Conservation (phyloP, 2,329 filamentous ascomycete genomes). For the Hypoxylon sp. region DNA sequence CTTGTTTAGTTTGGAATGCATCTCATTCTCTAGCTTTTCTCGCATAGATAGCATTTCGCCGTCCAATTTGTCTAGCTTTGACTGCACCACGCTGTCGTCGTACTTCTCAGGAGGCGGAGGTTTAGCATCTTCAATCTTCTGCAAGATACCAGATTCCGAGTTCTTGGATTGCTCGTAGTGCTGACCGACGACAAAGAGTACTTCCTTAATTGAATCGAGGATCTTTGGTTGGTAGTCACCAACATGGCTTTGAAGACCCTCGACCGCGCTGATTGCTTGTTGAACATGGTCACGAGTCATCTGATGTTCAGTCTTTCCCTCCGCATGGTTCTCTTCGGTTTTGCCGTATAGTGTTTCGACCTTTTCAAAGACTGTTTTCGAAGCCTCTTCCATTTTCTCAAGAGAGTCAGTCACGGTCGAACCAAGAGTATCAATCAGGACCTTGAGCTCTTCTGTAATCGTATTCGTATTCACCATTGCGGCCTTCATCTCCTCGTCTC, state of each 20-base stretch:
- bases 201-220: constrained; percentile 85
- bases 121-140: constrained; percentile 74
- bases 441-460: constrained; percentile 87
- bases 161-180: constrained; percentile 91
- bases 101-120: constrained; percentile 73
- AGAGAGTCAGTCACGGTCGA: constrained; percentile 84
- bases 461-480: constrained; percentile 81
- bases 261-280: constrained; percentile 79
- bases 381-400: constrained; percentile 89
- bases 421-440: constrained; percentile 87
- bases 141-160: constrained; percentile 68
- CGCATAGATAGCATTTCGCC: constrained; percentile 51
- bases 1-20: constrained; percentile 59
- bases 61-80: constrained; percentile 47
- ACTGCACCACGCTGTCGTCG: constrained; percentile 46
- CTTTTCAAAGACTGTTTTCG: constrained; percentile 85
- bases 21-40: constrained; percentile 48
- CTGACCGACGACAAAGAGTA: constrained; percentile 84
- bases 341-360: constrained; percentile 84
- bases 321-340: constrained; percentile 80
- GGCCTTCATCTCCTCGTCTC: constrained; percentile 79
- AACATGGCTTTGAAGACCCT: constrained; percentile 82
- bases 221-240: constrained; percentile 90
- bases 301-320: constrained; percentile 83
- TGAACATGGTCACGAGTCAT: constrained; percentile 85